Conservation (phyloP, 345 rosid species). For the Pelargonium nanum region DNA sequence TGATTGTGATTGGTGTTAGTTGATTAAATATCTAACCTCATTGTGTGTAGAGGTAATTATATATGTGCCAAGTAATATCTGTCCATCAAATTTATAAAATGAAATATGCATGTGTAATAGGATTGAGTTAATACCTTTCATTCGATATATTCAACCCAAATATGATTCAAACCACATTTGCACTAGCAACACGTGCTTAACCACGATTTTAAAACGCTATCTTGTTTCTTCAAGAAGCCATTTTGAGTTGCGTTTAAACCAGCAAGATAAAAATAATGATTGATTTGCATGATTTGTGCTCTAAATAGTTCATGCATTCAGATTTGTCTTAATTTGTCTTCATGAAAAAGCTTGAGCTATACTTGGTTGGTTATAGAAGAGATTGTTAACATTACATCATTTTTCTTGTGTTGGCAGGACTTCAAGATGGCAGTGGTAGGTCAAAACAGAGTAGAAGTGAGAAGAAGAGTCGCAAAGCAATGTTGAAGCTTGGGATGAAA, state of each 20-base stretch:
- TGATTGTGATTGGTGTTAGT: too few species aligned
- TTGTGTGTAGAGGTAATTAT: background rate
- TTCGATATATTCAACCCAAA: background rate
- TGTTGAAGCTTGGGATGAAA: slow-evolving; percentile 89
- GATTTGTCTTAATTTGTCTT: too few species aligned
- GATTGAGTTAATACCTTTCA: background rate
- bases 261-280: too few species aligned
- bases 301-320: too few species aligned
- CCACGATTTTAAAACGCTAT: background rate
- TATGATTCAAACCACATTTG: too few species aligned
- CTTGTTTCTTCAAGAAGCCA: background rate
- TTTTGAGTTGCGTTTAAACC: too few species aligned
- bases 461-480: slow-evolving; percentile 82
- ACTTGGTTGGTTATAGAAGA: background rate
- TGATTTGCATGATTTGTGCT: too few species aligned
- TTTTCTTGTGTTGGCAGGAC: slow-evolving; percentile 20
- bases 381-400: background rate
- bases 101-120: background rate
- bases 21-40: background rate
- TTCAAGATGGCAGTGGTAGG: slow-evolving; percentile 45
- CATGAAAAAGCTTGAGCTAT: background rate
- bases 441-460: slow-evolving; percentile 86
- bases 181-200: background rate
- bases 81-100: background rate
- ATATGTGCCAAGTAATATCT: background rate